Base-by-base conservation (phyloP, 306 rosid species). In the Prinsepia uniflora region DNA sequence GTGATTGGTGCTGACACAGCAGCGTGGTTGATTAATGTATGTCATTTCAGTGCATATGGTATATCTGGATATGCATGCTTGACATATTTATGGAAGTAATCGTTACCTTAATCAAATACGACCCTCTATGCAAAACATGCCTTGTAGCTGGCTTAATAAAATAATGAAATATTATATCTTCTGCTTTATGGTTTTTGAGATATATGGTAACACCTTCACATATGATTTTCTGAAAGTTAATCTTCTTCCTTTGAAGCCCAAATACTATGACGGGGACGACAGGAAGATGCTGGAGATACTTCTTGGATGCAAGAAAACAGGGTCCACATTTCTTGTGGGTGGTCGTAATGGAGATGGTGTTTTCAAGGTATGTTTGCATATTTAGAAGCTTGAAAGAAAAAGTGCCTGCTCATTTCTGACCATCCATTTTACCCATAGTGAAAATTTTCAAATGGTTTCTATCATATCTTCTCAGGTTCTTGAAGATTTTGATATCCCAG, bases 1-100 rank as follows among this genome's bases (percentile, higher is more conserved):
- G 96, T 94, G 75, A 87, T 90, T 80, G 97, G 98, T 19, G 95
- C 84, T 46, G 98, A 94, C 81, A 94, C 98, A 43, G 97, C 84
- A 79, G 92, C 73, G 75, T 87, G 98, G 87, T 82, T 90, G 72
- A 76, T 90, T 47, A 67, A 90, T 76, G 97, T 94, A 94, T 44
- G 97, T 49, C 76, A 54, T 13, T 54, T 67, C 61, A 34, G 9
- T 20, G 8, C 43, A 56, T 45, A 54, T 53, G 6, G 11, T 60
- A n/a, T 18, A 40, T 6, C 30, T 5, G 62, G 40, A 56, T 24
- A 11, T 56, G 40, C 62, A 10, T 10, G 62, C 62, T 56, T 17
- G 24, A 11, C 15, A 20, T 56, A 5, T 22, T 6, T 7, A 22
- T 7, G 62, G 62, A 56, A 2, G 9, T 56, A 10, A 22, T 10